Evolutionary conservation across 1,284 basidiomycete genomes (phyloP).

Genomic region (Cystobasidium pallidum): DNA sequence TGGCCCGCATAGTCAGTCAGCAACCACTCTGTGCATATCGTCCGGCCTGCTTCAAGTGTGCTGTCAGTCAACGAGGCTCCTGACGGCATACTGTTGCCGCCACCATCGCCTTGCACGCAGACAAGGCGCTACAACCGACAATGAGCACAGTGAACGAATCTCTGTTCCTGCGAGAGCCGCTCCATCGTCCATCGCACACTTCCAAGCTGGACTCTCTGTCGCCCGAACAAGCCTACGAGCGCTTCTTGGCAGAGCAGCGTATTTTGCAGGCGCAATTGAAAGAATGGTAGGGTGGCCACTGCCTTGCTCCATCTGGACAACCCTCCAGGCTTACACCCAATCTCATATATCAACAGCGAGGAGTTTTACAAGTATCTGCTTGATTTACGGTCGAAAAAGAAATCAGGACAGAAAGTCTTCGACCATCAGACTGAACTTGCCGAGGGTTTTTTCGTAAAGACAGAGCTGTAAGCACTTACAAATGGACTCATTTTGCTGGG

Average conservation of each 20-base stretch:
- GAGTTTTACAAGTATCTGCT: constrained; percentile 31
- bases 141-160: constrained; percentile 6
- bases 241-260: constrained; percentile 29
- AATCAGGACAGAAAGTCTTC: constrained; percentile 15
- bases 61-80: too few species aligned
- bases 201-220: constrained; percentile 18
- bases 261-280: constrained; percentile 34
- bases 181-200: constrained; percentile 24
- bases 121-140: not conserved
- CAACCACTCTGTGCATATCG: too few species aligned
- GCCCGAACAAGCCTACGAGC: constrained; percentile 3
- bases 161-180: constrained; percentile 20
- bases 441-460: constrained; percentile 38
- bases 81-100: not conserved
- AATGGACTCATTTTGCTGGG: too few species aligned
- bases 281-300: constrained; percentile 25
- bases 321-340: not conserved
- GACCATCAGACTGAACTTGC: constrained; percentile 18
- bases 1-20: too few species aligned
- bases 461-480: constrained; percentile 15
- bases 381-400: constrained; percentile 17
- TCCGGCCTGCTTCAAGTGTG: too few species aligned
- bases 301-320: not conserved
- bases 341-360: constrained; percentile 10
- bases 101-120: not conserved